These are phyloP conservation scores for Schizothecium vesticola DNA, from an alignment of 495 filamentous ascomycete genomes.

Conservation along the genomic window DNA sequence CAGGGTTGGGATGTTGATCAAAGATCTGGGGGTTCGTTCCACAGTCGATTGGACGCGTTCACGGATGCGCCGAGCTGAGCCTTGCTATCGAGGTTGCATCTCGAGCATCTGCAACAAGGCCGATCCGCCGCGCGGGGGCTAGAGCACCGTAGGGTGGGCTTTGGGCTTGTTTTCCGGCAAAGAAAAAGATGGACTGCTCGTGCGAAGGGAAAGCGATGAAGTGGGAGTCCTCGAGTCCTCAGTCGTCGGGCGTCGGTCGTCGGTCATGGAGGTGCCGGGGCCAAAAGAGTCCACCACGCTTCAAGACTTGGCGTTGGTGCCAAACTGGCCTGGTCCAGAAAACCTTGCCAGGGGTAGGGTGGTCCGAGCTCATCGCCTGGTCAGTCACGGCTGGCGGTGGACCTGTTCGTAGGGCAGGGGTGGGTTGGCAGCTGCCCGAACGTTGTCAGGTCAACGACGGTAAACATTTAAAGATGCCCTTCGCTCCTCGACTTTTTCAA, in stretches of 20 bases:
- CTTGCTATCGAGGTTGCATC: background rate
- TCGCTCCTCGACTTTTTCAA: constrained; percentile 5
- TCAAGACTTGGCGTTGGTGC: constrained; percentile 1
- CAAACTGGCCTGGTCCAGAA: background rate
- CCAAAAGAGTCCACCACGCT: background rate
- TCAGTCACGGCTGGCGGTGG: background rate
- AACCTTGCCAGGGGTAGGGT: background rate
- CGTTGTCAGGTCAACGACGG: constrained; percentile 13
- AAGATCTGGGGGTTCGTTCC: background rate
- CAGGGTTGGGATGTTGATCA: background rate
- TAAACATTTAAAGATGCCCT: constrained; percentile 19
- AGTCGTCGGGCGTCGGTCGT: constrained; percentile 16
- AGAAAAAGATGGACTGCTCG: background rate
- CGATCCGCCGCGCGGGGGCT: background rate
- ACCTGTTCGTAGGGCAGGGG: background rate
- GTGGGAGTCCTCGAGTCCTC: background rate
- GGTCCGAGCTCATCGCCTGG: background rate
- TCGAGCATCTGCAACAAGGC: background rate
- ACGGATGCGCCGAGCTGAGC: background rate
- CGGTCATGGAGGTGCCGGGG: background rate
- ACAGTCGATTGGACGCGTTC: background rate
- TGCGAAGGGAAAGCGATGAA: background rate
- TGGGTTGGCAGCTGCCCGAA: background rate
- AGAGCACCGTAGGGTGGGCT: background rate
- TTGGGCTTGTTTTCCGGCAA: background rate